Evolutionary conservation across 805 yeast genomes (phyloP).

Genomic region (Yarrowia alimentaria): DNA sequence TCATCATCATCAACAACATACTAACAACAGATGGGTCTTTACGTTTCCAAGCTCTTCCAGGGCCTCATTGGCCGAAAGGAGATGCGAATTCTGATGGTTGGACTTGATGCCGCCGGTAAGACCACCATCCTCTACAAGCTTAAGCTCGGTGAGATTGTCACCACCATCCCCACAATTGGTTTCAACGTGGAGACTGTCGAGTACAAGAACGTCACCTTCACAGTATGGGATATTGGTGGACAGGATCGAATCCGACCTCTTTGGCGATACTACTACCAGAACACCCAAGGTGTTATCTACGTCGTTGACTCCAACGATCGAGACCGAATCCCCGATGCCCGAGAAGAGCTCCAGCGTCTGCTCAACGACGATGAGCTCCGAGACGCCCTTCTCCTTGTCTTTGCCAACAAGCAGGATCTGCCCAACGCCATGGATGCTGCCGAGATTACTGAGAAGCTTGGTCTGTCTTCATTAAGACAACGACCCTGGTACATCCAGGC

Average conservation of each 20-base stretch:
- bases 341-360: constrained; percentile 98
- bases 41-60: constrained; percentile 87
- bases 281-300: constrained; percentile 97
- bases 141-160: constrained; percentile 92
- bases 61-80: constrained; percentile 97
- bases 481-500: constrained; percentile 99
- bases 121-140: constrained; percentile 93
- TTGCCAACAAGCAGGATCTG: constrained; percentile 98
- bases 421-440: constrained; percentile 99
- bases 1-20: constrained; percentile 19
- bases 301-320: constrained; percentile 98
- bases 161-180: constrained; percentile 95
- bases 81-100: constrained; percentile 98
- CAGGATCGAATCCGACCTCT: constrained; percentile 98
- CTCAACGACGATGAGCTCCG: constrained; percentile 97
- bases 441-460: constrained; percentile 95
- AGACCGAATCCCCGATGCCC: constrained; percentile 96
- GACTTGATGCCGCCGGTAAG: constrained; percentile 98
- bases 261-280: constrained; percentile 99
- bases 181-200: constrained; percentile 97
- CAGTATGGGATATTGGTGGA: constrained; percentile 99
- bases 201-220: constrained; percentile 93
- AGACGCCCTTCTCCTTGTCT: constrained; percentile 90
- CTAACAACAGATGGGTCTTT: constrained; percentile 73
- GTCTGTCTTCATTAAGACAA: constrained; percentile 94